A percentile compares a stretch with the other conserved stretches of the same genome.
Conservation (phyloP, 306 rosid genomes). For the Fragaria ananassa region DNA sequence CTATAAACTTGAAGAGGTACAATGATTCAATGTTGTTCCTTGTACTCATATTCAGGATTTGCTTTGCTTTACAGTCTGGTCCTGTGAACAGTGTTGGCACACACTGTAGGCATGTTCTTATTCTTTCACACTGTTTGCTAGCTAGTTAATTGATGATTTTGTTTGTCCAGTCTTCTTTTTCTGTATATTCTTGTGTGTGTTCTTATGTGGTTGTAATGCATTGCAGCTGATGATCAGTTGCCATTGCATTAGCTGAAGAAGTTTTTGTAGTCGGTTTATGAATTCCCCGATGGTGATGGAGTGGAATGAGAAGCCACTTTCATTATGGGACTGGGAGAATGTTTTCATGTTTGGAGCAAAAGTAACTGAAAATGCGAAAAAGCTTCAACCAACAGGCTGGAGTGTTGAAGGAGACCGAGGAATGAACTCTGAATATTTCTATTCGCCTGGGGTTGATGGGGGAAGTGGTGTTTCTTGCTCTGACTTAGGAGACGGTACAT, state of each 20-base stretch:
- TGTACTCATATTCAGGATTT: not conserved
- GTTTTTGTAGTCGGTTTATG: slow-evolving; percentile 19
- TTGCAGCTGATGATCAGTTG: slow-evolving; percentile 39
- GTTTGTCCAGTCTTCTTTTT: not conserved
- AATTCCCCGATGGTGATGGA: slow-evolving; percentile 47
- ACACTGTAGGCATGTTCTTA: slow-evolving; percentile 3
- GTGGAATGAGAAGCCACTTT: slow-evolving; percentile 68
- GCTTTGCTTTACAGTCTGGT: not conserved
- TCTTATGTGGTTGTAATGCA: slow-evolving; percentile 18
- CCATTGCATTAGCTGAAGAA: not conserved
- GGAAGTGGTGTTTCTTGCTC: slow-evolving; percentile 53
- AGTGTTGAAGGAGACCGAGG: slow-evolving; percentile 49
- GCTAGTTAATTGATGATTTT: not conserved
- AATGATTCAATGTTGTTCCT: not conserved
- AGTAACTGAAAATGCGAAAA: slow-evolving; percentile 50
- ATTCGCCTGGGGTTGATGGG: slow-evolving; percentile 46
- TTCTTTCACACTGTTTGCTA: not conserved
- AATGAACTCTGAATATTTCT: slow-evolving; percentile 46
- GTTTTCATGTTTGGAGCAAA: slow-evolving; percentile 49
- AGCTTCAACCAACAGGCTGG: slow-evolving; percentile 48
- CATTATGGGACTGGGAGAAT: slow-evolving; percentile 84
- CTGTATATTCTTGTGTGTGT: not conserved
- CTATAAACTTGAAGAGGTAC: not conserved
- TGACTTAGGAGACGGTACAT: slow-evolving; percentile 41
- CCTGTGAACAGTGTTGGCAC: not conserved